Evolutionary conservation across 257 asterid genomes (phyloP).

Genomic region (Solanum medicagineum): DNA sequence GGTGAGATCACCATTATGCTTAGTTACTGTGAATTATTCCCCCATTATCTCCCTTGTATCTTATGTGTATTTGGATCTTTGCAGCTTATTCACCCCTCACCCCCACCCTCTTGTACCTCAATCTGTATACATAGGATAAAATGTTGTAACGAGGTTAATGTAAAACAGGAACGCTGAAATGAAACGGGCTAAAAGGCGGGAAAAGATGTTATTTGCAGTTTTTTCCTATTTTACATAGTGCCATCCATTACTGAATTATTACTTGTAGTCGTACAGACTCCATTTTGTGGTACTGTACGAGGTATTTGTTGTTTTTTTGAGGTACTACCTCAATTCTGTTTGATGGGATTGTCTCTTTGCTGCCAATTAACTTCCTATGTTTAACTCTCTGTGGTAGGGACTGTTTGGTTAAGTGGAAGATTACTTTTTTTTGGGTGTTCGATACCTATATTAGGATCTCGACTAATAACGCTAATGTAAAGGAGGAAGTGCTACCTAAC

Average conservation of each 20-base stretch:
- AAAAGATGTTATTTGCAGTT: neutral
- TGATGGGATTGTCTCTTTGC: neutral
- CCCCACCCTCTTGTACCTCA: slow-evolving; percentile 2
- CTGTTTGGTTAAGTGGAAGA: neutral
- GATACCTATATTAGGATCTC: neutral
- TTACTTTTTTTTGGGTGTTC: neutral
- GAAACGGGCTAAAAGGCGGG: slow-evolving; percentile 1
- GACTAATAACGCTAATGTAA: neutral
- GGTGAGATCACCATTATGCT: neutral
- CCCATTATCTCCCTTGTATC: neutral
- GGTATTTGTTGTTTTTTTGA: neutral
- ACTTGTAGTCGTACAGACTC: neutral
- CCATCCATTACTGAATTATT: neutral
- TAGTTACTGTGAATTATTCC: slow-evolving; percentile 6
- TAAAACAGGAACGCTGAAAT: neutral
- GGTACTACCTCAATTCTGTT: neutral
- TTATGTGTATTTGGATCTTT: slow-evolving; percentile 3
- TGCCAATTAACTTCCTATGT: neutral
- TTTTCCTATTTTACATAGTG: neutral
- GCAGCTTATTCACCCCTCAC: neutral
- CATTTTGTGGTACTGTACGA: neutral
- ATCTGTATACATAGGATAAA: slow-evolving; percentile 26
- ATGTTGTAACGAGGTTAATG: slow-evolving; percentile 5
- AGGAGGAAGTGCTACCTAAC: neutral
- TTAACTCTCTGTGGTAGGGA: neutral